Evolutionary conservation across 805 yeast species (phyloP), one percentile per base, ranked within the genome.

Genomic region (Isabelozyma pseudorhagii): DNA sequence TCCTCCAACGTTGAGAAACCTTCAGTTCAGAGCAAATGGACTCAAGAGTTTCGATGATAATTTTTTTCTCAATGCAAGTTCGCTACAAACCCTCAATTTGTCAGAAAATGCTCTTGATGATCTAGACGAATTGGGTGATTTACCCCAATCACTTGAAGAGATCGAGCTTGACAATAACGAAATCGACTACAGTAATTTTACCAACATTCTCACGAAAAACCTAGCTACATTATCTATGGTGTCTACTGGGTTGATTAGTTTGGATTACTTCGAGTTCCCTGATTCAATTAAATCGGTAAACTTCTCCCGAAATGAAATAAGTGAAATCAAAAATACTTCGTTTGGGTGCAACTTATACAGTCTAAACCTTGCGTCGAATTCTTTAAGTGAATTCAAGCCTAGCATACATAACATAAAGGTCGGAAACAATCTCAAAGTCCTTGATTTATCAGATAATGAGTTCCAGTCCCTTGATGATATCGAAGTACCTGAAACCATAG

Each of bases 71-170:
- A 11, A 25, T 9, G 48, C 57, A 42, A 36, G 42, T 1, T 41
- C 47, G 5, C 48, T 62, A 21, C 27, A 36, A 28, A 28, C 47
- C 1, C 46, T 63, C 15, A 46, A 54, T 38, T 36, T 61, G 4
- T 52, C 56, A 9, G 56, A 55, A 11, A 61, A 61, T 45, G 11
- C 38, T 8, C 54, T 63, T 27, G 62, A 59, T 49, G 66, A 62
- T 28, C 46, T 60, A 13, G 67, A 62, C 40, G 64, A 62, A 25
- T 49, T 61, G 31, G 65, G 66, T 8, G 15, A 21, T 8, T 47
- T 62, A 8, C 66, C 66, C 0, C 44, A 45, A 1, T 50, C 54
- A 8, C 39, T 62, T 13, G 38, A 40, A 18, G 53, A 51, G 21
- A 40, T 61, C 25, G 42, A 44, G 8, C 49, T 62, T 36, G 60